Evolutionary conservation across 495 filamentous ascomycete genomes (phyloP).

Genomic region (Pyrenopolyporus hunteri): DNA sequence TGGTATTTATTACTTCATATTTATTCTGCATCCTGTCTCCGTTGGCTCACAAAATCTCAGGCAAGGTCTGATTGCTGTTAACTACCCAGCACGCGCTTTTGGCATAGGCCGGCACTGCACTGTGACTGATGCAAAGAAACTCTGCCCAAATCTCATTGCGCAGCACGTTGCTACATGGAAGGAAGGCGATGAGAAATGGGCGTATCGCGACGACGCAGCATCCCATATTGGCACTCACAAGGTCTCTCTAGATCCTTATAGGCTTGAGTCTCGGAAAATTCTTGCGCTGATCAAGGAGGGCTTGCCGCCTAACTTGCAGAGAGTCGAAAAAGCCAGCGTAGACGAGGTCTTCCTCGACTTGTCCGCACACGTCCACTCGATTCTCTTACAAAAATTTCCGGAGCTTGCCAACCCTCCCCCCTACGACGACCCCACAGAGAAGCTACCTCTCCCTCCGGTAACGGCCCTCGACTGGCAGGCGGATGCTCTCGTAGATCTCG

Average conservation of each 20-base stretch:
- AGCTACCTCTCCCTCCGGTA: slow-evolving; percentile 74
- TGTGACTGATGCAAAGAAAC: slow-evolving; percentile 81
- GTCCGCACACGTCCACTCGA: slow-evolving; percentile 76
- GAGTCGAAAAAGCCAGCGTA: slow-evolving; percentile 89
- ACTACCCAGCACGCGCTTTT: slow-evolving; percentile 85
- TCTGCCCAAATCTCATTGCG: slow-evolving; percentile 80
- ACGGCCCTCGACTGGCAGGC: slow-evolving; percentile 81
- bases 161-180: slow-evolving; percentile 97
- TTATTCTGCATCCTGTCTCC: neutral
- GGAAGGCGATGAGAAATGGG: slow-evolving; percentile 90
- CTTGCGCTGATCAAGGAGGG: slow-evolving; percentile 79
- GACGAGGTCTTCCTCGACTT: slow-evolving; percentile 93
- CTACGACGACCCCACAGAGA: slow-evolving; percentile 73
- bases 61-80: slow-evolving; percentile 89
- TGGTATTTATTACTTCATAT: slow-evolving; percentile 57
- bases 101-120: slow-evolving; percentile 78
- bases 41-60: slow-evolving; percentile 41
- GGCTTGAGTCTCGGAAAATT: slow-evolving; percentile 83
- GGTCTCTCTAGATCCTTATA: slow-evolving; percentile 91
- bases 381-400: slow-evolving; percentile 78
- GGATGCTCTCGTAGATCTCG: slow-evolving; percentile 78
- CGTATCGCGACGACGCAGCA: slow-evolving; percentile 79
- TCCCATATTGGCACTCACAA: slow-evolving; percentile 85
- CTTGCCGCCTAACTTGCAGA: slow-evolving; percentile 66
- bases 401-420: slow-evolving; percentile 68